Evolutionary conservation across 129 eudicot species (phyloP), one percentile per base, ranked within the genome.

Genomic region (Erigeron canadensis): DNA sequence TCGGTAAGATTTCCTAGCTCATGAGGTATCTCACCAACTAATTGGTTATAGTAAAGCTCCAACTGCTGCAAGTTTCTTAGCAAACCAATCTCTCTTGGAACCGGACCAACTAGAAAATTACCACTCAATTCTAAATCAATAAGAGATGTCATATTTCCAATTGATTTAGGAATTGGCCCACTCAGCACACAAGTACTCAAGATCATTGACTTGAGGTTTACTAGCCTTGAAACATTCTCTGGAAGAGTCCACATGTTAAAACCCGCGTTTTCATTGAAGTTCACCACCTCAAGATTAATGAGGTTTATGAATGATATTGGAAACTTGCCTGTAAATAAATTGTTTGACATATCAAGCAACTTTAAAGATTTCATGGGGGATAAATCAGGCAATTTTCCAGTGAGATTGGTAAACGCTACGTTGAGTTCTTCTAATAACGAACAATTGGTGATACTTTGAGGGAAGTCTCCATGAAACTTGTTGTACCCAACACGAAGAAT

Each of bases 111-210:
- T 6, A 88, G 67, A 74, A 17, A 75, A 51, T 92, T 92, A 5
- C 94, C 96, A 42, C 83, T 75, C 78, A 92, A 76, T 74, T 92
- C 98, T 39, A 92, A 91, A 80, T 92, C 98, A 75, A 86, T 81
- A 8, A 92, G 86, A 0, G 91, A 75, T 2, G 89, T 83, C 91
- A 92, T 86, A 76, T 92, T 92, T 16, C 98, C 91, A n/a, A 92
- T 44, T 7, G 74, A 56, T 45, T 81, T 76, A 8, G 93, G 95
- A 60, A 92, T 85, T 21, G 12, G 61, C 9, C 98, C 98, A 28
- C 72, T 50, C 44, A 86, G 45, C 77, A 44, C 83, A 81, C 95
- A 86, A 2, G 86, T 83, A 15, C 89, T 67, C 70, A 92, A 64
- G 63, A 86, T 59, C 88, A 92, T 38, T 8, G 79, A 11, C 81